Percentiles rank a stretch among this genome's conserved stretches.
Evolutionary conservation across 2,329 filamentous ascomycete species (phyloP).

Genomic region (Parastagonospora avenae): DNA sequence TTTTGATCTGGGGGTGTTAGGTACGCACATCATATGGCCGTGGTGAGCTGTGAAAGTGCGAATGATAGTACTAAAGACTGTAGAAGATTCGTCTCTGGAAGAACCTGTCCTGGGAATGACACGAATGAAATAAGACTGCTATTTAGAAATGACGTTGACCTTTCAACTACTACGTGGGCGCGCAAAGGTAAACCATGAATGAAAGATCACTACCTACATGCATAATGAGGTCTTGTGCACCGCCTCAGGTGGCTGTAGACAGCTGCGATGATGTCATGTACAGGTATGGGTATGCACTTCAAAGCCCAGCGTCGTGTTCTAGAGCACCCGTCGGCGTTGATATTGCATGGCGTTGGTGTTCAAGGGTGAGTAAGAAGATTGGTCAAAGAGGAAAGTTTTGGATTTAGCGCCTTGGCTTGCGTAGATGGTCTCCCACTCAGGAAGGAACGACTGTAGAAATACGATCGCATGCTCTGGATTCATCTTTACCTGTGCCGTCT

Average conservation of each 20-base stretch:
- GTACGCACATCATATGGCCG: background rate
- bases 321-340: background rate
- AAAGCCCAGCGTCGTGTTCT: background rate
- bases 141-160: too few species aligned
- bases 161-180: background rate
- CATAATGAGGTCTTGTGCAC: slow-evolving; percentile 3
- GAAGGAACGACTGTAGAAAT: background rate
- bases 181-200: background rate
- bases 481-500: too few species aligned
- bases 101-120: too few species aligned
- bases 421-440: slow-evolving; percentile 1
- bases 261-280: background rate
- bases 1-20: slow-evolving; percentile 61
- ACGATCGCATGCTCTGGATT: background rate
- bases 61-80: too few species aligned
- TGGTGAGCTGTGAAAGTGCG: too few species aligned
- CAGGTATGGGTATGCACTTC: background rate
- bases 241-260: background rate
- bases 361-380: slow-evolving; percentile 2
- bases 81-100: too few species aligned
- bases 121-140: background rate
- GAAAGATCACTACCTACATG: slow-evolving; percentile 12
- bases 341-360: slow-evolving; percentile 4
- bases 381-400: slow-evolving; percentile 5
- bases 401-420: slow-evolving; percentile 8